Percentiles rank a stretch among this genome's conserved stretches.
phyloP scores from a whole-genome alignment of 2,329 filamentous ascomycete genomes.

The Aspergillus spinulosporus region DNA sequence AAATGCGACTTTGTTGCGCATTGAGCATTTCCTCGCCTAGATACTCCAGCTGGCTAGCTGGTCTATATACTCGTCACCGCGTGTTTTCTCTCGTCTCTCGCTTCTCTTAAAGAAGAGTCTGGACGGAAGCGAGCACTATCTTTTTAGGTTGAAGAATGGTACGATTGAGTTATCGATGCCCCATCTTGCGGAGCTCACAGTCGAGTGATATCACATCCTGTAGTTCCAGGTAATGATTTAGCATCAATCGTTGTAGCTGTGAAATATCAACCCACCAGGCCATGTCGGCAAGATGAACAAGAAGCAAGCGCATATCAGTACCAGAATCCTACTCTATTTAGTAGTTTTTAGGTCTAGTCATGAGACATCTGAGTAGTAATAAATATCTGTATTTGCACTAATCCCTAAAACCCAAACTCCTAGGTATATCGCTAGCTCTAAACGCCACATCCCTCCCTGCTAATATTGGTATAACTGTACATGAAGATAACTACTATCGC shows the following conservation, averaged over 20 bases:
- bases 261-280: no score
- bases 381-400: not conserved
- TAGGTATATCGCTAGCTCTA: constrained; percentile 6
- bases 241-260: no score
- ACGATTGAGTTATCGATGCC: not conserved
- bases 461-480: constrained; percentile 7
- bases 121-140: not conserved
- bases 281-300: no score
- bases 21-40: not conserved
- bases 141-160: not conserved
- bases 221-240: no score
- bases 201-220: no score
- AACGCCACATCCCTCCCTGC: constrained; percentile 12
- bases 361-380: not conserved
- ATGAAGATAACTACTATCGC: not conserved
- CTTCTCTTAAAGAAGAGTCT: not conserved
- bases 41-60: not conserved
- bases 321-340: not conserved
- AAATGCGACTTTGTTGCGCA: not conserved
- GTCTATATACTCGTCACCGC: not conserved
- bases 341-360: not conserved
- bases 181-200: no score
- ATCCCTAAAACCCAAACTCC: constrained; percentile 7
- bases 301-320: no score
- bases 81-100: not conserved